Conservation (phyloP, 148 eudicot species). For the Drosera capensis region DNA sequence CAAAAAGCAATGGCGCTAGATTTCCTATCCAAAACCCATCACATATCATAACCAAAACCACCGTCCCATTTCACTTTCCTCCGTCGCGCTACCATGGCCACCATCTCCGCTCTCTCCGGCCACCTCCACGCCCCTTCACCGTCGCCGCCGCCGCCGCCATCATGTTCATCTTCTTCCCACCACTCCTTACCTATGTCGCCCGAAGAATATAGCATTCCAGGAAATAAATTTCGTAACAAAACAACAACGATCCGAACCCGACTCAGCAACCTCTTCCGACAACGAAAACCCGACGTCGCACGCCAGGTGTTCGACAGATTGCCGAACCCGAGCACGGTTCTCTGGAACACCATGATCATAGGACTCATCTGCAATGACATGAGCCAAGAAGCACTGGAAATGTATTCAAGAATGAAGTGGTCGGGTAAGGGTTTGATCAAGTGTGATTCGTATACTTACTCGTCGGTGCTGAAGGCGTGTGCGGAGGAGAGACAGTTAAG, state of each 20-base stretch:
- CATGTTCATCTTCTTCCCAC: background rate
- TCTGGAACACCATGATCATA: conserved; percentile 84
- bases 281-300: conserved; percentile 54
- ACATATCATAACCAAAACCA: no score
- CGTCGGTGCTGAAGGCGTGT: conserved; percentile 80
- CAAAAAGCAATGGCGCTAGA: no score
- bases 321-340: conserved; percentile 64
- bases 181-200: background rate
- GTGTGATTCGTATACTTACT: conserved; percentile 67
- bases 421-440: background rate
- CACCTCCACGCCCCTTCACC: background rate
- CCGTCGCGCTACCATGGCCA: no score
- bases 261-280: conserved; percentile 44
- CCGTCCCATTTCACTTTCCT: no score
- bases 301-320: conserved; percentile 75
- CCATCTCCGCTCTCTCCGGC: background rate
- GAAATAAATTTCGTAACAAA: background rate
- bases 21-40: no score
- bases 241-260: conserved; percentile 54
- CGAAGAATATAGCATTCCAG: background rate
- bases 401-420: conserved; percentile 42
- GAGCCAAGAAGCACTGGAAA: conserved; percentile 41
- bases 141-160: background rate
- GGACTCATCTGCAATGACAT: conserved; percentile 70
- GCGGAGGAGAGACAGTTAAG: conserved; percentile 39